phyloP scores from a whole-genome alignment of 1,284 basidiomycete genomes.

The Stygiomarasmius scandens region DNA sequence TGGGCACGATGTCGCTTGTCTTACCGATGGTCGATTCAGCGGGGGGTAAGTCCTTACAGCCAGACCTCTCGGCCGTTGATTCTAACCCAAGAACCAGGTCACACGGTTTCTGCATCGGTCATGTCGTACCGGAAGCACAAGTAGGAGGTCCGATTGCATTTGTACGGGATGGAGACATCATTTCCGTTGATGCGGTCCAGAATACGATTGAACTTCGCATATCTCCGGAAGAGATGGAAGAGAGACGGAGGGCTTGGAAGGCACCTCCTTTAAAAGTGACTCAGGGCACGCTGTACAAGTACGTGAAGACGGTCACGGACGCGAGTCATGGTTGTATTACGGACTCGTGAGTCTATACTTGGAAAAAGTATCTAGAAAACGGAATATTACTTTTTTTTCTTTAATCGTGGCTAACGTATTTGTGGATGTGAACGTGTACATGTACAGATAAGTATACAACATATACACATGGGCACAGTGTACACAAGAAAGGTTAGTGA shows the following conservation, averaged over 20 bases:
- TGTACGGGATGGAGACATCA: slow-evolving; percentile 84
- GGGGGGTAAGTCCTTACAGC: slow-evolving; percentile 67
- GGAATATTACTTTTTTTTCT: neutral
- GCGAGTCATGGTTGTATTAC: slow-evolving; percentile 90
- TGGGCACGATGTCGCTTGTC: slow-evolving; percentile 85
- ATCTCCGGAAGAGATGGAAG: slow-evolving; percentile 69
- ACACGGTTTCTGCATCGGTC: slow-evolving; percentile 90
- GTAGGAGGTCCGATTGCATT: slow-evolving; percentile 91
- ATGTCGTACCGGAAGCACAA: slow-evolving; percentile 90
- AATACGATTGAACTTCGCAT: slow-evolving; percentile 82
- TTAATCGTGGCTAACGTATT: neutral
- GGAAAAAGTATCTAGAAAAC: neutral
- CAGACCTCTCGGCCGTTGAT: neutral
- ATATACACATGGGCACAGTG: neutral
- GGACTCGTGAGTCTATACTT: slow-evolving; percentile 55
- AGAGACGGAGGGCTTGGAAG: slow-evolving; percentile 69
- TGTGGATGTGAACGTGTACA: neutral
- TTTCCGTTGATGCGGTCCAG: slow-evolving; percentile 82
- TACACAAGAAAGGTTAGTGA: too few species aligned
- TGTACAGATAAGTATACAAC: neutral
- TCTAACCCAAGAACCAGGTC: too few species aligned
- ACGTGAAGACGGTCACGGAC: slow-evolving; percentile 82
- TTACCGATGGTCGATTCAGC: slow-evolving; percentile 94
- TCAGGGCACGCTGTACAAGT: slow-evolving; percentile 88
- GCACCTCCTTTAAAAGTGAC: slow-evolving; percentile 85